A percentile compares a stretch with the other conserved stretches of the same genome.
phyloP scores from a whole-genome alignment of 2,329 filamentous ascomycete genomes.

The Phaeosphaeriaceae sp. region DNA sequence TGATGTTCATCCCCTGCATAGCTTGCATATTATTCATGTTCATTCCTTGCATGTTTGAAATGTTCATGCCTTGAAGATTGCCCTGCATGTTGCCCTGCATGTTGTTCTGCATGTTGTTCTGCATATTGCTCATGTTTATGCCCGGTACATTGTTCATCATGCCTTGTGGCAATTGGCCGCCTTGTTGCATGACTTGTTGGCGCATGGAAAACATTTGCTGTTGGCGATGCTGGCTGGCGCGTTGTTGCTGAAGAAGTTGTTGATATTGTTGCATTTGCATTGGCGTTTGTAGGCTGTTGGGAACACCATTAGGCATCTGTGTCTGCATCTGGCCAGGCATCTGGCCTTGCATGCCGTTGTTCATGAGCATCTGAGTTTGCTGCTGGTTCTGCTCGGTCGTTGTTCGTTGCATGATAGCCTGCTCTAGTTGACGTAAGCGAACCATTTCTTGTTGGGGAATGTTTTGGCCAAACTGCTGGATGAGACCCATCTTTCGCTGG shows the following conservation, averaged over 20 bases:
- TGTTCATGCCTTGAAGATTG: slow-evolving; percentile 25
- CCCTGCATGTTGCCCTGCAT: slow-evolving; percentile 6
- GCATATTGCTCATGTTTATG: slow-evolving; percentile 23
- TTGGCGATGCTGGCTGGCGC: slow-evolving; percentile 40
- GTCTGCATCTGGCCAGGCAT: slow-evolving; percentile 33
- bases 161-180: slow-evolving; percentile 33
- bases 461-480: slow-evolving; percentile 14
- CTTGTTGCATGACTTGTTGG: slow-evolving; percentile 40
- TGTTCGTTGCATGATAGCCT: slow-evolving; percentile 27
- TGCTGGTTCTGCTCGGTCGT: slow-evolving; percentile 21
- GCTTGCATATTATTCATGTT: slow-evolving; percentile 31
- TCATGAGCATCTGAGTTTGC: slow-evolving; percentile 27
- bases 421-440: slow-evolving; percentile 39
- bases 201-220: slow-evolving; percentile 44
- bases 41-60: slow-evolving; percentile 22
- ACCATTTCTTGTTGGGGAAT: slow-evolving; percentile 33
- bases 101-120: neutral
- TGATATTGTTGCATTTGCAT: slow-evolving; percentile 45
- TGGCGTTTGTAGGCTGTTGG: slow-evolving; percentile 23
- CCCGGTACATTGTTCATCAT: slow-evolving; percentile 40
- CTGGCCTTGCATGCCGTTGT: slow-evolving; percentile 15
- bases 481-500: no score
- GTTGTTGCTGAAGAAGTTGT: slow-evolving; percentile 43
- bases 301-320: slow-evolving; percentile 29
- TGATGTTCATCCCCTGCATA: slow-evolving; percentile 31